phyloP scores from a whole-genome alignment of 2,329 filamentous ascomycete genomes.

The Neofusicoccum umdonicola region DNA sequence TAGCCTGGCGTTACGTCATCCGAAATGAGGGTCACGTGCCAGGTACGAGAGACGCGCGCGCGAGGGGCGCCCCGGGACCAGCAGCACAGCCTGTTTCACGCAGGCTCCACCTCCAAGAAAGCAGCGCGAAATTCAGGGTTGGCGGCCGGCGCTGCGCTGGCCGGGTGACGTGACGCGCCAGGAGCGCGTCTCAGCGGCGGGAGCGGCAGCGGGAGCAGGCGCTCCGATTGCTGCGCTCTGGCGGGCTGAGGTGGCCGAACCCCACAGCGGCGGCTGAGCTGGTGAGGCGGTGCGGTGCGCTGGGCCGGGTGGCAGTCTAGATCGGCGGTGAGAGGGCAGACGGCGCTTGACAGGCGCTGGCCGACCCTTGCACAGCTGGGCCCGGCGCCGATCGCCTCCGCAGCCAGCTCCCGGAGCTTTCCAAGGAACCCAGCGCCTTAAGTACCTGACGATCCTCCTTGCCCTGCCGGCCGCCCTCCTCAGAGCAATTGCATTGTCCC shows the following conservation, averaged over 20 bases:
- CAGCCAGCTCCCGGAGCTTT: background rate
- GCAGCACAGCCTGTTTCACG: constrained; percentile 8
- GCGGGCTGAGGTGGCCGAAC: background rate
- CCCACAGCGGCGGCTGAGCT: background rate
- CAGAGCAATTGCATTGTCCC: background rate
- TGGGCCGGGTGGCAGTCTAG: background rate
- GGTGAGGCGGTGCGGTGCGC: background rate
- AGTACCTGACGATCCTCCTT: constrained; percentile 7
- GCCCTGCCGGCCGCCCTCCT: background rate
- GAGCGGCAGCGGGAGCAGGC: constrained; percentile 6
- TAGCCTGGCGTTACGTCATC: background rate
- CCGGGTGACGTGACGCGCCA: no score
- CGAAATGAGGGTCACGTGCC: constrained; percentile 5
- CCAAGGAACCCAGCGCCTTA: background rate
- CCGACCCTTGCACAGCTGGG: background rate
- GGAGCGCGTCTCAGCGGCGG: background rate
- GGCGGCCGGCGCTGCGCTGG: background rate
- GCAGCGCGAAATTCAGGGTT: background rate
- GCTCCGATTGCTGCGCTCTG: background rate
- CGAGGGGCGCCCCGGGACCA: background rate
- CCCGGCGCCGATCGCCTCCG: background rate
- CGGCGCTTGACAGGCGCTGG: background rate
- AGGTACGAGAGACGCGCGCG: background rate
- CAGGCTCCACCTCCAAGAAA: background rate
- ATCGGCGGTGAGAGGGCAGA: background rate